Evolutionary conservation across 805 yeast species (phyloP).

Genomic region (Candida corydali): DNA sequence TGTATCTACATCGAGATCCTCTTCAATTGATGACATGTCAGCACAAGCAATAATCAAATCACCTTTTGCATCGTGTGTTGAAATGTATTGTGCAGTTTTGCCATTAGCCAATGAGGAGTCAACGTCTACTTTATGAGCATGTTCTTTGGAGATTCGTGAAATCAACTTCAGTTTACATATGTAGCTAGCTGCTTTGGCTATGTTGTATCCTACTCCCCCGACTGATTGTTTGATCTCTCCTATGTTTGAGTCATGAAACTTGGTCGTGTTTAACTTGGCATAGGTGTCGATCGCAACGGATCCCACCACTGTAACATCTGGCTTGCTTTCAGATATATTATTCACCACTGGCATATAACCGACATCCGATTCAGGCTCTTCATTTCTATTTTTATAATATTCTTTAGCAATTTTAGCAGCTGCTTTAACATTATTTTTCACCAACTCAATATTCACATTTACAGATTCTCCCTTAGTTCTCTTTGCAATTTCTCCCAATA

Average conservation of each 20-base stretch:
- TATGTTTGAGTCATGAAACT: slow-evolving; percentile 66
- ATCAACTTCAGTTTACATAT: slow-evolving; percentile 36
- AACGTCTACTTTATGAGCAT: slow-evolving; percentile 43
- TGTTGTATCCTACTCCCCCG: slow-evolving; percentile 86
- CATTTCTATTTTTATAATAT: slow-evolving; percentile 17
- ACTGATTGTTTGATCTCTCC: slow-evolving; percentile 52
- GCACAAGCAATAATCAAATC: slow-evolving; percentile 73
- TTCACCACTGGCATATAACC: not conserved
- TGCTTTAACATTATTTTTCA: slow-evolving; percentile 65
- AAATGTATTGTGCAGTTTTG: slow-evolving; percentile 67
- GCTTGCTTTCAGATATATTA: not conserved
- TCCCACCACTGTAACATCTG: slow-evolving; percentile 46
- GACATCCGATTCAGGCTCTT: not conserved
- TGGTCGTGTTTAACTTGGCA: slow-evolving; percentile 37
- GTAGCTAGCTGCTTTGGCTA: slow-evolving; percentile 58
- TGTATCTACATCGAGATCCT: slow-evolving; percentile 39
- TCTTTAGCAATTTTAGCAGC: slow-evolving; percentile 66
- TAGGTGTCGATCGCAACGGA: slow-evolving; percentile 74
- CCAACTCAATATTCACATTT: slow-evolving; percentile 68
- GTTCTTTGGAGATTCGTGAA: slow-evolving; percentile 60
- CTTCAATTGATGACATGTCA: slow-evolving; percentile 72
- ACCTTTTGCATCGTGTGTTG: slow-evolving; percentile 61
- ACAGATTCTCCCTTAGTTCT: slow-evolving; percentile 71
- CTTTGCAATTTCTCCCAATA: slow-evolving; percentile 59
- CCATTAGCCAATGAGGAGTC: slow-evolving; percentile 34